Evolutionary conservation across 2,329 filamentous ascomycete genomes (phyloP).

Genomic region (Aspergillus sp.): DNA sequence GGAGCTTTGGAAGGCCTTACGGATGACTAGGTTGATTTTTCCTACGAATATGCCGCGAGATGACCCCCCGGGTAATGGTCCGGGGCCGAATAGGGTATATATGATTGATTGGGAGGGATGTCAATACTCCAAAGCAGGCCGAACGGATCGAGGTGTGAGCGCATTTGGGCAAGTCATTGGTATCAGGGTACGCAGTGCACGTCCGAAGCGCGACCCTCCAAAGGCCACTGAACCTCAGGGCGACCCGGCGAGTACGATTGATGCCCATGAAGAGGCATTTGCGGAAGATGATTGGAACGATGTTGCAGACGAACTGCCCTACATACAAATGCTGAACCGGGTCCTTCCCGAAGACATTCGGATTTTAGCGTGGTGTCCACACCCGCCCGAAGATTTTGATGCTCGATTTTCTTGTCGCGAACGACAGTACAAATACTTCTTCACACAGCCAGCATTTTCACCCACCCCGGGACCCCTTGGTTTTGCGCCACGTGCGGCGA

Average conservation of each 20-base stretch:
- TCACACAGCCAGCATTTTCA: conserved; percentile 82
- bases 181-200: conserved; percentile 70
- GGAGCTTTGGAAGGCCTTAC: conserved; percentile 83
- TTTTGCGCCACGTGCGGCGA: conserved; percentile 29
- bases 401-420: conserved; percentile 90
- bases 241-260: conserved; percentile 7
- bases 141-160: conserved; percentile 88
- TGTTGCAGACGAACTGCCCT: conserved; percentile 72
- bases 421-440: conserved; percentile 91
- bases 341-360: conserved; percentile 84
- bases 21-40: conserved; percentile 72
- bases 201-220: conserved; percentile 42
- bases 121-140: conserved; percentile 90
- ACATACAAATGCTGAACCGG: conserved; percentile 74
- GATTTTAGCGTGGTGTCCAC: conserved; percentile 85
- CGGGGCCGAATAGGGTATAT: conserved; percentile 33
- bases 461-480: conserved; percentile 54
- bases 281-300: conserved; percentile 51
- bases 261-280: conserved; percentile 20
- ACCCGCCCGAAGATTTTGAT: conserved; percentile 69
- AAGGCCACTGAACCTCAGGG: conserved; percentile 5
- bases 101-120: conserved; percentile 69
- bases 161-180: conserved; percentile 94
- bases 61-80: conserved; percentile 33
- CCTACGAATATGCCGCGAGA: conserved; percentile 46